A percentile compares a stretch with the other conserved stretches of the same genome.
These are phyloP conservation scores for Ceratocystis eucalypticola DNA, from an alignment of 2,329 filamentous ascomycete species.

Conservation along the genomic window DNA sequence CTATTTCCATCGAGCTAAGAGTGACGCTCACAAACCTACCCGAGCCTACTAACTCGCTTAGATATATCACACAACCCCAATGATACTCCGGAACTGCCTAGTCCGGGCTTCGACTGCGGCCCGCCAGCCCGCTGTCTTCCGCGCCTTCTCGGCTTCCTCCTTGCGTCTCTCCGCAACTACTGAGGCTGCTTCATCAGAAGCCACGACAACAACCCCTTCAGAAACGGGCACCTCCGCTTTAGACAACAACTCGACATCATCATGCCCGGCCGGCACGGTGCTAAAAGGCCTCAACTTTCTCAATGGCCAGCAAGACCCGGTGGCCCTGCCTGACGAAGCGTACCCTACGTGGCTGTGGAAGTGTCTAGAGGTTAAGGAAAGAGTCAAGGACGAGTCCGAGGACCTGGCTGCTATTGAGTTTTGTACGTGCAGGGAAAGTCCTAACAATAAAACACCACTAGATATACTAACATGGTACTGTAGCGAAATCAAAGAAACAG, in stretches of 20 bases:
- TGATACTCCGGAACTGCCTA: constrained; percentile 22
- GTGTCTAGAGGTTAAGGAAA: constrained; percentile 50
- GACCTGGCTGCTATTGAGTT: constrained; percentile 58
- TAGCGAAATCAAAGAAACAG: constrained; percentile 77
- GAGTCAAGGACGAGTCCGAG: constrained; percentile 34
- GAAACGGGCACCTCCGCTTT: constrained; percentile 18
- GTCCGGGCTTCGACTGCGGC: background rate
- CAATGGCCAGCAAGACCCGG: constrained; percentile 58
- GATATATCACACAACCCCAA: constrained; percentile 9
- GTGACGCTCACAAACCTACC: background rate
- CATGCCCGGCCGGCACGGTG: constrained; percentile 53
- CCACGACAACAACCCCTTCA: constrained; percentile 20
- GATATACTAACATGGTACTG: constrained; percentile 4
- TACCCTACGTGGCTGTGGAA: constrained; percentile 75
- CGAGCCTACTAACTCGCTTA: background rate
- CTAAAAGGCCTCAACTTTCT: constrained; percentile 64
- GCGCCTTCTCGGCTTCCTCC: constrained; percentile 13
- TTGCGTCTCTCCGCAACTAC: constrained; percentile 10
- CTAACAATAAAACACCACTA: background rate
- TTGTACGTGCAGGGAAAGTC: constrained; percentile 42
- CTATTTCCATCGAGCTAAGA: background rate
- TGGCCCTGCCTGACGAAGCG: constrained; percentile 59
- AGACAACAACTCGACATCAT: constrained; percentile 25
- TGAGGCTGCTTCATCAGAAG: background rate
- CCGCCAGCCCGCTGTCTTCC: constrained; percentile 11